A percentile compares a stretch with the other conserved stretches of the same genome.
Evolutionary conservation across 2,329 filamentous ascomycete genomes (phyloP).

Genomic region (Periconia digitata): DNA sequence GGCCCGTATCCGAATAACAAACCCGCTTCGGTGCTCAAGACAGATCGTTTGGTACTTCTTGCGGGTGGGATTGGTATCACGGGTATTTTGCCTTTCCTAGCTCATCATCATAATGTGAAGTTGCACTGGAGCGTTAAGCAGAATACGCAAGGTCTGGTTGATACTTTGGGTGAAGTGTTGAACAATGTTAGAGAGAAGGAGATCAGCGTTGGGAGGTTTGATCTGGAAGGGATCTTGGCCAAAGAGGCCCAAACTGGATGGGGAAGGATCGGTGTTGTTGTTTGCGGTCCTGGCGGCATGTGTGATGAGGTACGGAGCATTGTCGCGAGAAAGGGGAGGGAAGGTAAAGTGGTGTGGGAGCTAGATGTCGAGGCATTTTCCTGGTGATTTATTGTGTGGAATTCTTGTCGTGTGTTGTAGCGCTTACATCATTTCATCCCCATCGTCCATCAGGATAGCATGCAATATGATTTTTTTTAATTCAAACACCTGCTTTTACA

Average conservation of each 20-base stretch:
- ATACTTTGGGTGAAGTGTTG: not conserved
- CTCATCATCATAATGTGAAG: conserved; percentile 43
- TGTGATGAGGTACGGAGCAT: not conserved
- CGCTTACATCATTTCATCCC: no score
- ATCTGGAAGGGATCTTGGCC: not conserved
- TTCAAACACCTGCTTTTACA: no score
- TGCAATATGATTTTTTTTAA: no score
- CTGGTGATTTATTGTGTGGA: not conserved
- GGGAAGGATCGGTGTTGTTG: not conserved
- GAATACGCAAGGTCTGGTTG: not conserved
- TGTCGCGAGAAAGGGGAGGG: not conserved
- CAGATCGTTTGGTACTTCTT: conserved; percentile 44
- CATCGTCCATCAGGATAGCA: no score
- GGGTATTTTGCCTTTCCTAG: conserved; percentile 42
- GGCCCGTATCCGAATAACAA: conserved; percentile 46
- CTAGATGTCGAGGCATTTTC: not conserved
- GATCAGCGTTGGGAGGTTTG: not conserved
- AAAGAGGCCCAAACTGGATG: not conserved
- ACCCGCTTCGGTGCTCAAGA: conserved; percentile 22
- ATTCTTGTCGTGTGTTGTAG: no score
- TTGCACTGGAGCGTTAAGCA: conserved; percentile 43
- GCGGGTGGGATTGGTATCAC: conserved; percentile 54
- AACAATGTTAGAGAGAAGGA: not conserved
- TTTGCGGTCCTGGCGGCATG: not conserved
- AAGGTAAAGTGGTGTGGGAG: not conserved